Conservation (phyloP, 2,329 filamentous ascomycete species). For the Fusarium udum region DNA sequence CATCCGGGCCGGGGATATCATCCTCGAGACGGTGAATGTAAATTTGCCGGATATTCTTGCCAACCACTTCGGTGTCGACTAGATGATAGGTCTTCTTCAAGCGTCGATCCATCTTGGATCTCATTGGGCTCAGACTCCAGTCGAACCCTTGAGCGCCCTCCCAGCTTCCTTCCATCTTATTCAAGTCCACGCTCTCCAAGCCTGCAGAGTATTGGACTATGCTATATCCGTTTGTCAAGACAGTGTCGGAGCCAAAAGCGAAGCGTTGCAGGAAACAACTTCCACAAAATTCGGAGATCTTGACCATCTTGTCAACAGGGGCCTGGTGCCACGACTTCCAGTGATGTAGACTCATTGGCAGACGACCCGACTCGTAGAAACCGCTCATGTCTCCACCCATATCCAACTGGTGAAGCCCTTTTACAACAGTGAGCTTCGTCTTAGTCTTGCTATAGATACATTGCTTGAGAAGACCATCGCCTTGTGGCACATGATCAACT, state of each 20-base stretch:
- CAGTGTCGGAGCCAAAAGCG: conserved; percentile 55
- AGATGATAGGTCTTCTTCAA: conserved; percentile 64
- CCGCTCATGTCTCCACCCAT: conserved; percentile 63
- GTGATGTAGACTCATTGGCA: conserved; percentile 68
- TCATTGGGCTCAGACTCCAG: conserved; percentile 63
- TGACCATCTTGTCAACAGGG: conserved; percentile 60
- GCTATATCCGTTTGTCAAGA: conserved; percentile 69
- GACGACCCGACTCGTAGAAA: conserved; percentile 66
- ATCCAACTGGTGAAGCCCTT: conserved; percentile 67
- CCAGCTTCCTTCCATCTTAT: conserved; percentile 65
- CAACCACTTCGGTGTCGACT: conserved; percentile 54
- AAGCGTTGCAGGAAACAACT: conserved; percentile 68
- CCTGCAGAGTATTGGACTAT: conserved; percentile 59
- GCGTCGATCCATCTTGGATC: conserved; percentile 46
- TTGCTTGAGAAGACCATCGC: conserved; percentile 66
- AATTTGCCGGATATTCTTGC: conserved; percentile 61
- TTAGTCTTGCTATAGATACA: conserved; percentile 66
- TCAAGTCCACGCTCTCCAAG: conserved; percentile 53
- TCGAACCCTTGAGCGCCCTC: conserved; percentile 59
- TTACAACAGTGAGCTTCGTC: conserved; percentile 64
- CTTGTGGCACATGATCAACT: conserved; percentile 46
- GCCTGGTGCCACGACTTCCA: conserved; percentile 69
- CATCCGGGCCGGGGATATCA: conserved; percentile 46
- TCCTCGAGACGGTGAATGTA: conserved; percentile 60
- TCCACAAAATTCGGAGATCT: conserved; percentile 62